Base-by-base conservation (phyloP, 2,329 filamentous ascomycete genomes). In the Didymella glomerata region DNA sequence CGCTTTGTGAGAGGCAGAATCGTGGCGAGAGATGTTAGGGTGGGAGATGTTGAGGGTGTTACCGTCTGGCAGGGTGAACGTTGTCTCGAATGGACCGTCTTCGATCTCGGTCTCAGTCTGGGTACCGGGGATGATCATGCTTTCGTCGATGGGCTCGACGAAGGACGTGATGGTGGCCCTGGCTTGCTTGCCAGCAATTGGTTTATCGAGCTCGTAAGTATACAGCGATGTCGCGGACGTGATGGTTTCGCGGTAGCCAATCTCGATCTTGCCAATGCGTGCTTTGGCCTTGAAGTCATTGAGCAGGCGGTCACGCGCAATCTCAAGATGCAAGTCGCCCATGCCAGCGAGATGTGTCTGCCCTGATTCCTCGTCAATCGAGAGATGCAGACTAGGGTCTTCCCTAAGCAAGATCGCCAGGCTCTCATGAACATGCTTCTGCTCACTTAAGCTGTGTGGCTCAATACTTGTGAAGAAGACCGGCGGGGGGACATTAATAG, bases 381-480 rank as follows among this genome's bases (percentile, higher is more conserved):
- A 90, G 73, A 96, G 91, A 56, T 95, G 87, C 22, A 99, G 81
- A 76, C 93, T 97, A 0, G 95, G 95, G 69, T 99, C 95, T 79
- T 99, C 95, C 67, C 95, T 84, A 0, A 96, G 86, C 5, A 97
- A 85, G 48, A 95, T 86, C 5, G 87, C 85, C 6, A 99, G 81
- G 0, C 90, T 89, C 6, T 90, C 86, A 55, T 91, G 86, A 6
- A 99, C 86, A 58, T 89, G 86, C 68, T 93, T 93, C 68, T 93
- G 90, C 65, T 93, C 92, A 30, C 89, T 85, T 30, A 91, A 81
- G 68, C 91, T 89, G 66, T 92, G 80, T 18, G 88, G 92, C 64
- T 98, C 94, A 27, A 98, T 88, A 60, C 93, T 92, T n/a, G 96
- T 89, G 76, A 98, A 99, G 72, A 97, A 97, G 0, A 99, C 95